Conservation (phyloP, 768 basidiomycete genomes). For the Daedalea quercina region DNA sequence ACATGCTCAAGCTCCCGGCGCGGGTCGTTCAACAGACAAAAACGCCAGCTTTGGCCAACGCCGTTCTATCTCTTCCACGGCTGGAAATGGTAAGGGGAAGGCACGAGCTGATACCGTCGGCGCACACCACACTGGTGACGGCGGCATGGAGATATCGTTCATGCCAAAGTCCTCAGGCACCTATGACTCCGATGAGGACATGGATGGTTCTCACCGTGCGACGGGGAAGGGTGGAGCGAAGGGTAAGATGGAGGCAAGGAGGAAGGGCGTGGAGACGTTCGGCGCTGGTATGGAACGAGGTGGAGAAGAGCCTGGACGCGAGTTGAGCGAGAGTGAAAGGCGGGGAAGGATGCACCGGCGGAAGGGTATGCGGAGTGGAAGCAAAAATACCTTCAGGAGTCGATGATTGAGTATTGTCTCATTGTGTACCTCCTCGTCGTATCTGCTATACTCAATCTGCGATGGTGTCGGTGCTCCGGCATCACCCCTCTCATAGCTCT, state of each 20-base stretch:
- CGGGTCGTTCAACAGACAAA: constrained; percentile 33
- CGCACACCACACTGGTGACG: constrained; percentile 35
- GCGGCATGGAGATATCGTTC: constrained; percentile 82
- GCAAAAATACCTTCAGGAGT: constrained; percentile 69
- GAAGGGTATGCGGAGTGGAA: constrained; percentile 80
- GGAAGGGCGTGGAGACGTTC: constrained; percentile 70
- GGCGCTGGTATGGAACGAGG: constrained; percentile 89
- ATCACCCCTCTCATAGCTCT: too few species aligned
- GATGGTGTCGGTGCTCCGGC: too few species aligned
- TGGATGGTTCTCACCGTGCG: constrained; percentile 17
- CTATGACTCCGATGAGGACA: constrained; percentile 26
- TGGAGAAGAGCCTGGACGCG: constrained; percentile 37
- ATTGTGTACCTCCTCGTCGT: too few species aligned
- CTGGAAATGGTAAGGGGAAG: constrained; percentile 12
- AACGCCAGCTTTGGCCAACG: constrained; percentile 68
- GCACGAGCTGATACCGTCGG: constrained; percentile 8
- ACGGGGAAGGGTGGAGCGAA: constrained; percentile 12
- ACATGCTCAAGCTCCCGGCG: constrained; percentile 32
- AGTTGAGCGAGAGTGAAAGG: constrained; percentile 58
- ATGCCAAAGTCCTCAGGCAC: constrained; percentile 42
- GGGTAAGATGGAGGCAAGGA: constrained; percentile 29
- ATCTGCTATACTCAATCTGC: too few species aligned
- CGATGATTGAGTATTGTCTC: constrained; percentile 8
- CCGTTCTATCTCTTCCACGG: constrained; percentile 21
- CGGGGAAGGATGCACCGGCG: constrained; percentile 76